Evolutionary conservation across 2,329 filamentous ascomycete species (phyloP), one percentile per base, ranked within the genome.

Genomic region (Lasiodiplodia sp.): DNA sequence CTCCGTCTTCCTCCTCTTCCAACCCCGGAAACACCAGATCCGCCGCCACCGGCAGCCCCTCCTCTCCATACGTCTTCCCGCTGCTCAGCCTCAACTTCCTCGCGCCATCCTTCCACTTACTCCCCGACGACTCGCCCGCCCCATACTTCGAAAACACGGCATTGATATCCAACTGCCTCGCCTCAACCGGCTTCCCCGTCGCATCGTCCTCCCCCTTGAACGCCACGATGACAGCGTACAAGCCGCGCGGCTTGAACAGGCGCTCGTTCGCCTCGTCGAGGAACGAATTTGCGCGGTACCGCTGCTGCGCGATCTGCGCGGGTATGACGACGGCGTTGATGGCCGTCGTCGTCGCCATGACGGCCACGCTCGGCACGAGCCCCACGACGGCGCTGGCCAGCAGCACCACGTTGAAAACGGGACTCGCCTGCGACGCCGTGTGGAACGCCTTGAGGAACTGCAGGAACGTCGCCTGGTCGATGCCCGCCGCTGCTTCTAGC

Each of bases 201-300:
- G 2, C 8, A 34, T 34, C 71, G 3, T 82, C 79, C 0, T 83
- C 62, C 64, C 84, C 44, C 44, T 47, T 84, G 78, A 81, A 88
- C 1, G 84, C 84, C 77, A 89, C 83, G 47, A 90, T 79, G 23
- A 87, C 78, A 69, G 82, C 84, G 75, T 84, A 86, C 0, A 89
- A 80, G 0, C 87, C 87, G 2, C 82, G 82, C 0, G 88, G 87
- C 57, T 81, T 82, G 75, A 90, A 90, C 69, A 88, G 83, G 3
- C 85, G 80, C 10, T 83, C 79, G 72, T 89, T 90, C 72, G 88
- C 81, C 44, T 80, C 77, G 71, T 88, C 83, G 18, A 90, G 81
- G 73, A 87, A 89, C 0, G 74, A 78, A 71, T 88, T 89, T 0
- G 84, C 82, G 52, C 81, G 77, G 71, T 78, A 76, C 21, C 74